Base-by-base conservation (phyloP, 164 flowering plant genomes). In the Tinospora cordifolia region DNA sequence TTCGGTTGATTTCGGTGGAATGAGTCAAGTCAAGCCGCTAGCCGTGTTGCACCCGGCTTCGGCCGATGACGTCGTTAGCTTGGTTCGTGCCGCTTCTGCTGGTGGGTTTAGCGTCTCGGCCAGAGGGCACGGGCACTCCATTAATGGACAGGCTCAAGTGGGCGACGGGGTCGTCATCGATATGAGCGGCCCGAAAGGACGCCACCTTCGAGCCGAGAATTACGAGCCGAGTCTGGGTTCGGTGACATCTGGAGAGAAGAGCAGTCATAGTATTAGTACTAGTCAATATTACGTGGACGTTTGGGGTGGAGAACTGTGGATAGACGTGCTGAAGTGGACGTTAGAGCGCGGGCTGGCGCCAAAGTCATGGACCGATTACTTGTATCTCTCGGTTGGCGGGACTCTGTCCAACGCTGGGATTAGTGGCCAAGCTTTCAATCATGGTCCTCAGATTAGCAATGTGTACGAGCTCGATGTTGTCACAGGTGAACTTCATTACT, bases 241-340 rank as follows among this genome's bases (percentile, higher is more conserved):
- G n/a, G n/a, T n/a, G n/a, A n/a, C n/a, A n/a, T n/a, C n/a, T n/a
- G n/a, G n/a, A n/a, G n/a, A n/a, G n/a, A n/a, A n/a, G n/a, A n/a
- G 8, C 34, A 11, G 14, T 84, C 22, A 71, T 57, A 46, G 85
- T 46, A 47, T 26, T 47, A 73, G 62, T n/a, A n/a, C n/a, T n/a
- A n/a, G n/a, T n/a, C n/a, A n/a, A n/a, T n/a, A n/a, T 69, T 86
- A 86, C 65, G 97, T 85, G 13, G 99, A 95, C 76, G 98, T 80
- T 27, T 90, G 97, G 96, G 98, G 98, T 8, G 99, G 98, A 11
- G 97, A 90, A 83, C 75, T 95, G 15, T 95, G 99, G 99, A 85
- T 95, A 8, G 96, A 90, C 69, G 90, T 95, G 75, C 67, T 92
- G 77, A 84, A 63, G 69, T 69, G 71, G 15, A 87, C 90, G 62